Conservation (phyloP, 225 moss, liverwort and hornwort genomes). For the Neckera pumila region DNA sequence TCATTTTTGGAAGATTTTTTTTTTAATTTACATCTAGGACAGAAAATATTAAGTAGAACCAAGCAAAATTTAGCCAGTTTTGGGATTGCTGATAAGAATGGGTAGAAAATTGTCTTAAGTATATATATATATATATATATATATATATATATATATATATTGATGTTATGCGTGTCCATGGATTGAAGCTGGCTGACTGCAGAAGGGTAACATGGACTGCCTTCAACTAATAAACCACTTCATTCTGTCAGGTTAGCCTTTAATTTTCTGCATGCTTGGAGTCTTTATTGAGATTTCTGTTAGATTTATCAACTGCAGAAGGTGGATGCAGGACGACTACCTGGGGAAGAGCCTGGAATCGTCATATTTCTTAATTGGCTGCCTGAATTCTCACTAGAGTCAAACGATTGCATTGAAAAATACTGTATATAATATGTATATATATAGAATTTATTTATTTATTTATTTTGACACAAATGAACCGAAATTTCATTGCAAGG, state of each 20-base stretch:
- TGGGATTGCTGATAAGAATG: no score
- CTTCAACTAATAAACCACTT: background rate
- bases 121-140: no score
- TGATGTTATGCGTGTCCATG: background rate
- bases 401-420: background rate
- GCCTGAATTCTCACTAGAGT: background rate
- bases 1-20: no score
- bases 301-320: background rate
- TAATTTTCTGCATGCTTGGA: background rate
- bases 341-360: background rate
- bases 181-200: background rate
- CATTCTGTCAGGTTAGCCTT: background rate
- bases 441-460: no score
- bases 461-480: no score
- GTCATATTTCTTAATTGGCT: background rate
- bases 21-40: no score
- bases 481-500: no score
- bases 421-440: background rate
- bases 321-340: background rate
- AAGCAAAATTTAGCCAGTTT: no score
- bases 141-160: no score
- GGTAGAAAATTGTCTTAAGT: no score
- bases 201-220: background rate
- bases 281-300: constrained; percentile 1
- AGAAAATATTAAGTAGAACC: background rate